Evolutionary conservation across 208 protist species (phyloP).

Genomic region (Trypanosoma cruzi): DNA sequence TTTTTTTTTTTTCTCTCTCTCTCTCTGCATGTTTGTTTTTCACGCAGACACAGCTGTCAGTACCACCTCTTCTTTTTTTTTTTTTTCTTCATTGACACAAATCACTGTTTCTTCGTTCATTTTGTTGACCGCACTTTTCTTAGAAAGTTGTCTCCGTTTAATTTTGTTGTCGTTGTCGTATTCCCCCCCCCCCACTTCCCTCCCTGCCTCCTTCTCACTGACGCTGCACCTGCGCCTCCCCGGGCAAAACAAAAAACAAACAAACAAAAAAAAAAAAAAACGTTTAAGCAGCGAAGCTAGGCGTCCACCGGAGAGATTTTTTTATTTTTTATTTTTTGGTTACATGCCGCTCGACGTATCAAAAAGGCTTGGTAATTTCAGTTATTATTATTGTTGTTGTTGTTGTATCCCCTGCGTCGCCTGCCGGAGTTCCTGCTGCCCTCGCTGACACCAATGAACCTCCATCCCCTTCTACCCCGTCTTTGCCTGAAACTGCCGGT

Average conservation of each 20-base stretch:
- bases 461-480: conserved; percentile 4
- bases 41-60: neutral
- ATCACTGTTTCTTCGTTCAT: neutral
- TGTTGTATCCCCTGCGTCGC: conserved; percentile 8
- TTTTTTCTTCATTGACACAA: neutral
- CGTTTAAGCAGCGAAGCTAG: conserved; percentile 27
- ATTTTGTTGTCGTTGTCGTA: too few species aligned
- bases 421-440: conserved; percentile 16
- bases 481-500: conserved; percentile 1
- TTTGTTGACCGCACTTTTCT: neutral
- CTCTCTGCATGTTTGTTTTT: neutral
- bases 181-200: too few species aligned
- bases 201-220: too few species aligned
- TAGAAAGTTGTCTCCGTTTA: too few species aligned
- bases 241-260: too few species aligned
- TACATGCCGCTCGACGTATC: neutral
- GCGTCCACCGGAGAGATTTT: conserved; percentile 34
- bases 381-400: conserved; percentile 14
- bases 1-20: neutral
- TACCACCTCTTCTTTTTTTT: neutral
- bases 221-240: too few species aligned
- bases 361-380: neutral
- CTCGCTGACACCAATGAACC: conserved; percentile 11
- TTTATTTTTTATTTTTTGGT: too few species aligned
- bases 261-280: neutral